These are phyloP conservation scores for Astragalus glycyphyllos DNA, from an alignment of 306 rosid species.

Conservation along the genomic window DNA sequence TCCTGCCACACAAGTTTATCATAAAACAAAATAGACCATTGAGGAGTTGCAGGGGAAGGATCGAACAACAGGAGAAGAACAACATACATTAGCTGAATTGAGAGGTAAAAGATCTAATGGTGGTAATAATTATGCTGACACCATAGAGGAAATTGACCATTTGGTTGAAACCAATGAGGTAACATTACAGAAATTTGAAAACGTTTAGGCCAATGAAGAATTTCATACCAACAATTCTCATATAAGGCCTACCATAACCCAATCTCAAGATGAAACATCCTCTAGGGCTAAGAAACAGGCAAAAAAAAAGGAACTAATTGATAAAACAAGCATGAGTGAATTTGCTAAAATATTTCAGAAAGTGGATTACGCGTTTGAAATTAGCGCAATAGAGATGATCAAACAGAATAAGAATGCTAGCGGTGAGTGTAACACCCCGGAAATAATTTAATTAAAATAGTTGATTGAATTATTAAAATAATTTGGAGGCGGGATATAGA, in stretches of 20 bases:
- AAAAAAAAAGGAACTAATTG: too few species aligned
- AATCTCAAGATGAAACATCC: not conserved
- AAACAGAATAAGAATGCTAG: not conserved
- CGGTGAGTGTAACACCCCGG: too few species aligned
- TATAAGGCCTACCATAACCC: not conserved
- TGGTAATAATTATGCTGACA: not conserved
- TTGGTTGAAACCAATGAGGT: not conserved
- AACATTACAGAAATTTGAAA: not conserved
- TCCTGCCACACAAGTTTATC: not conserved
- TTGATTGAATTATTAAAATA: too few species aligned
- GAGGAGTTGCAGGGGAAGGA: not conserved
- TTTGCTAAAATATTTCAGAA: not conserved
- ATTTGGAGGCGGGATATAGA: too few species aligned
- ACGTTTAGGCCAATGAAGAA: not conserved
- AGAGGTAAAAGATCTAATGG: not conserved
- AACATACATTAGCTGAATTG: not conserved
- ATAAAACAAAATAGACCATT: not conserved
- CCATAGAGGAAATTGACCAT: constrained; percentile 13
- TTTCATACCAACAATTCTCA: not conserved
- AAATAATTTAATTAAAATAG: too few species aligned
- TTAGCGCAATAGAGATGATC: not conserved
- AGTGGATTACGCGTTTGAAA: not conserved
- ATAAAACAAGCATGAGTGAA: not conserved
- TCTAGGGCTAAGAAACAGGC: not conserved
- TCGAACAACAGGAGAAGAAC: not conserved